Conservation (phyloP, 768 basidiomycete species). For the Mycena belliarum region DNA sequence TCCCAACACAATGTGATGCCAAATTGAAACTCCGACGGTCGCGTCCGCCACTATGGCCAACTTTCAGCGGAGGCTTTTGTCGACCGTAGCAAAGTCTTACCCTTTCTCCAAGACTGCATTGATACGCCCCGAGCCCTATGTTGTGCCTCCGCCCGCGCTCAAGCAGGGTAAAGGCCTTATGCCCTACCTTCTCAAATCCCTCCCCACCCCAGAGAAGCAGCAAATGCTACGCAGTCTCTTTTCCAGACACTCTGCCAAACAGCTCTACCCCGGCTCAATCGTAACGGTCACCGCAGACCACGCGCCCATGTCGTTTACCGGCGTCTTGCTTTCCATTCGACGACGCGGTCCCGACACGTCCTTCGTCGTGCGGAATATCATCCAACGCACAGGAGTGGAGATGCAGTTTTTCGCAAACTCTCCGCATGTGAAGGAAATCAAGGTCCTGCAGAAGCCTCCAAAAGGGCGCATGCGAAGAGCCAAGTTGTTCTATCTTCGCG, state of each 20-base stretch:
- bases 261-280: constrained; percentile 83
- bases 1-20: no score
- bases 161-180: constrained; percentile 77
- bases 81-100: constrained; percentile 52
- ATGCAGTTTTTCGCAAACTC: constrained; percentile 87
- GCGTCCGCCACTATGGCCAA: constrained; percentile 33
- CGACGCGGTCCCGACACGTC: constrained; percentile 84
- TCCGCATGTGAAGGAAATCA: constrained; percentile 86
- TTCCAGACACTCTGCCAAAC: constrained; percentile 63
- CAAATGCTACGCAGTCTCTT: constrained; percentile 70
- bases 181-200: constrained; percentile 65
- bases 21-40: neutral
- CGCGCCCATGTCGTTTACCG: constrained; percentile 83
- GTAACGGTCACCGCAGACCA: constrained; percentile 76
- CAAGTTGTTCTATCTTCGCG: constrained; percentile 81
- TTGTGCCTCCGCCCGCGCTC: constrained; percentile 46
- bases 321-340: constrained; percentile 82
- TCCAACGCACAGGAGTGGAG: constrained; percentile 91
- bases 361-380: constrained; percentile 87
- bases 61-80: constrained; percentile 41
- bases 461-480: constrained; percentile 70
- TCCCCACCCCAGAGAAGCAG: constrained; percentile 70
- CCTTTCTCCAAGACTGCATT: constrained; percentile 76
- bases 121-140: constrained; percentile 46
- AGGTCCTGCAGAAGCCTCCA: constrained; percentile 68